Percentiles rank a stretch among this genome's conserved stretches.
Evolutionary conservation across 2,329 filamentous ascomycete species (phyloP).

Genomic region (Rachicladosporium sp.): DNA sequence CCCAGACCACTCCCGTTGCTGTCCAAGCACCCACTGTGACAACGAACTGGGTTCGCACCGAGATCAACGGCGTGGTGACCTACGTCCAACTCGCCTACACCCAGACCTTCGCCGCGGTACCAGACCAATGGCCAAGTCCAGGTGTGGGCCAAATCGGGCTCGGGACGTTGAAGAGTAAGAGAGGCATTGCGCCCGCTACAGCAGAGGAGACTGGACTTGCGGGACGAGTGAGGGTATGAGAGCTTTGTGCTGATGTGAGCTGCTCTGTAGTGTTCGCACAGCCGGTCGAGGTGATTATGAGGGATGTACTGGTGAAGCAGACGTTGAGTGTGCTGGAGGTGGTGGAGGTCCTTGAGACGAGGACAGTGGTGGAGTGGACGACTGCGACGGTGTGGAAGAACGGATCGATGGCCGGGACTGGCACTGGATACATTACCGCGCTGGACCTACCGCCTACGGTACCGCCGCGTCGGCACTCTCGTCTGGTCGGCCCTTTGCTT

Average conservation of each 20-base stretch:
- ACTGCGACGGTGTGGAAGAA: no score
- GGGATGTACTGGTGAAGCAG: slow-evolving; percentile 11
- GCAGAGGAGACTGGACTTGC: slow-evolving; percentile 13
- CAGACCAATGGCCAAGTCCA: slow-evolving; percentile 16
- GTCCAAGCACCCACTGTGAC: slow-evolving; percentile 13
- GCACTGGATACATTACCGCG: no score
- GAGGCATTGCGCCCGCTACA: background rate
- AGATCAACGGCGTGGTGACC: slow-evolving; percentile 9
- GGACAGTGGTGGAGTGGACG: no score
- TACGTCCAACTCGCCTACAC: slow-evolving; percentile 18
- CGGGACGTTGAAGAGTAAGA: slow-evolving; percentile 12
- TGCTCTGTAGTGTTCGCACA: slow-evolving; percentile 6
- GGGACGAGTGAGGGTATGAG: slow-evolving; percentile 11
- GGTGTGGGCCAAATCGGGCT: slow-evolving; percentile 17
- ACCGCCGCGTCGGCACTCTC: no score
- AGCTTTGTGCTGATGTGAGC: slow-evolving; percentile 9
- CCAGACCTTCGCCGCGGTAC: slow-evolving; percentile 19
- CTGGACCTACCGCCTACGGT: no score
- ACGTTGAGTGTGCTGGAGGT: slow-evolving; percentile 11
- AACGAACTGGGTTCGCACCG: slow-evolving; percentile 12
- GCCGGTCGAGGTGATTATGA: slow-evolving; percentile 11
- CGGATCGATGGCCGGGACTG: no score
- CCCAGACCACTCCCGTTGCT: slow-evolving; percentile 7
- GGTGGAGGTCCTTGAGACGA: slow-evolving; percentile 10
- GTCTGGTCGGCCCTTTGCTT: no score